A percentile compares a stretch with the other conserved stretches of the same genome.
phyloP scores from a whole-genome alignment of 2,329 filamentous ascomycete genomes.

The Paraphoma chrysanthemicola region DNA sequence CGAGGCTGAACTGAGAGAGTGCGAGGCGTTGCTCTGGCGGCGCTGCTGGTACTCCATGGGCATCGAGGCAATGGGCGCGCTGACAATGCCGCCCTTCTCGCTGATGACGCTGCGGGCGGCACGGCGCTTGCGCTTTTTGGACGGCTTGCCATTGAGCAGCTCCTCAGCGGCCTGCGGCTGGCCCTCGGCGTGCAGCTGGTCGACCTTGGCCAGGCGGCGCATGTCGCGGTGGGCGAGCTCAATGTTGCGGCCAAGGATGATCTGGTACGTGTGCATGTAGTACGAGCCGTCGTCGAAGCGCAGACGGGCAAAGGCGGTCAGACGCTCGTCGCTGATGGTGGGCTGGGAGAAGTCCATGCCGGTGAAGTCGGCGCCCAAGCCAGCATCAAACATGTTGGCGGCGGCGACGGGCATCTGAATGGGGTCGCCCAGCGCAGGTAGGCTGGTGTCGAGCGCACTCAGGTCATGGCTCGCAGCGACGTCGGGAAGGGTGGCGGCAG shows the following conservation, averaged over 20 bases:
- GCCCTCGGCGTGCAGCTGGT: conserved; percentile 32
- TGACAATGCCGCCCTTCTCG: conserved; percentile 72
- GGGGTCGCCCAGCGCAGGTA: conserved; percentile 29
- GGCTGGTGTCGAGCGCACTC: conserved; percentile 8
- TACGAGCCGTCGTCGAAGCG: conserved; percentile 78
- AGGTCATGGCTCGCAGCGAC: neutral
- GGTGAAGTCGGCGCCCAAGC: conserved; percentile 13
- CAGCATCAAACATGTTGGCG: conserved; percentile 15
- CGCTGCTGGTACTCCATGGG: conserved; percentile 44
- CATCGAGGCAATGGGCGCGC: conserved; percentile 39
- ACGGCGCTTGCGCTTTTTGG: conserved; percentile 56
- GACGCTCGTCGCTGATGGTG: conserved; percentile 41
- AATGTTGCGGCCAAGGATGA: conserved; percentile 76
- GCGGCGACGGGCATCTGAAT: conserved; percentile 23
- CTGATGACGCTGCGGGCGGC: conserved; percentile 68
- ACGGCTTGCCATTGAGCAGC: conserved; percentile 22
- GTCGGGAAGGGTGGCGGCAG: conserved; percentile 10
- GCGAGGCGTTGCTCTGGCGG: conserved; percentile 48
- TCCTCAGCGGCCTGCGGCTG: conserved; percentile 32
- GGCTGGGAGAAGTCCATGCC: conserved; percentile 21
- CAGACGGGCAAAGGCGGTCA: conserved; percentile 70
- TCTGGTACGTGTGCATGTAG: conserved; percentile 77
- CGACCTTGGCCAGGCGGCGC: conserved; percentile 54
- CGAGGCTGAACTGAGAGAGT: conserved; percentile 60
- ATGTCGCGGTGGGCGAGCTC: conserved; percentile 55